phyloP scores from a whole-genome alignment of 371 early-diverging fungal genomes.

The Syncephalis plumigaleata region DNA sequence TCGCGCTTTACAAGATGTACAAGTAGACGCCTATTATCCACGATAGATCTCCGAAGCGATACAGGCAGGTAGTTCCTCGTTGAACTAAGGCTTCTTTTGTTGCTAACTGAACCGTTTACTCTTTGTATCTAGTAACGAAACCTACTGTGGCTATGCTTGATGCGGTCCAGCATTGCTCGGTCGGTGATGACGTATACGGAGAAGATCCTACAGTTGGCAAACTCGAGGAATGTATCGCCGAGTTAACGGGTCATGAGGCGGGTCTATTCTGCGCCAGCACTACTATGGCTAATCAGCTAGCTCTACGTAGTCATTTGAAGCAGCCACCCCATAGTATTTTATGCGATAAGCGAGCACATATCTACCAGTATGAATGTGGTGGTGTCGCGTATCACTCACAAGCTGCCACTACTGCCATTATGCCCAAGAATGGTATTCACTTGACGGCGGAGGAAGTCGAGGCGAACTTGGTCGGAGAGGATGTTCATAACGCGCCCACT shows the following conservation, averaged over 20 bases:
- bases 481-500: conserved; percentile 51
- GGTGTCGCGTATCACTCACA: conserved; percentile 69
- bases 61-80: conserved; percentile 13
- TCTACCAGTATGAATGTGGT: conserved; percentile 64
- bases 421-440: conserved; percentile 33
- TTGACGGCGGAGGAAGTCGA: conserved; percentile 54
- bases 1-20: conserved; percentile 4
- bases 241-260: conserved; percentile 58
- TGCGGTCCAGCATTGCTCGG: conserved; percentile 47
- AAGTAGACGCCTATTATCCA: conserved; percentile 7
- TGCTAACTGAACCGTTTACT: neutral
- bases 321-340: conserved; percentile 69
- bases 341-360: conserved; percentile 63
- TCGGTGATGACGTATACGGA: conserved; percentile 79
- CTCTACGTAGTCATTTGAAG: conserved; percentile 54
- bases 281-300: conserved; percentile 84
- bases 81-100: neutral
- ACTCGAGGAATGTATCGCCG: conserved; percentile 52
- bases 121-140: conserved; percentile 38
- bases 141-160: conserved; percentile 73
- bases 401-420: conserved; percentile 54
- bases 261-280: conserved; percentile 71
- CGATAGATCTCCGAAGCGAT: conserved; percentile 37
- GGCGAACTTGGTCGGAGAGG: conserved; percentile 24
- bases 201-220: conserved; percentile 62